Evolutionary conservation across 164 flowering plant genomes (phyloP).

Genomic region (Hamamelis virginiana): DNA sequence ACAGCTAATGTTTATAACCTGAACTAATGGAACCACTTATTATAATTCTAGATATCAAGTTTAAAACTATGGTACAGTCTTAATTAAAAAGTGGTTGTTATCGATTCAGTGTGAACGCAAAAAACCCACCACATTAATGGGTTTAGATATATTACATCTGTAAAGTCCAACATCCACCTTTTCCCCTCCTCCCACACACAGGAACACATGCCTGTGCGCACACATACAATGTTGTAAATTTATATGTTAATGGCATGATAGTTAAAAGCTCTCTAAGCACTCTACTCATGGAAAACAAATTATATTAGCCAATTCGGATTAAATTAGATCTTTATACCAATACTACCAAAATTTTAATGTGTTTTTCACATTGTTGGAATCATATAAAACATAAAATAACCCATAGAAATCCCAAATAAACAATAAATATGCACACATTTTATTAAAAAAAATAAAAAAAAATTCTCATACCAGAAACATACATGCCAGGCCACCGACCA

Average conservation of each 20-base stretch:
- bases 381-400: background rate
- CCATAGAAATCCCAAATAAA: background rate
- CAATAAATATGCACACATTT: background rate
- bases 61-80: too few relatives aligned
- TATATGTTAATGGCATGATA: background rate
- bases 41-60: too few relatives aligned
- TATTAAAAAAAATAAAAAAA: background rate
- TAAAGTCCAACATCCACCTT: background rate
- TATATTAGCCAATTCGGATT: background rate
- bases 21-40: too few relatives aligned
- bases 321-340: background rate
- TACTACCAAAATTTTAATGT: background rate
- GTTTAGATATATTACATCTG: background rate
- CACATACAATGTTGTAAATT: background rate
- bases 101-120: background rate
- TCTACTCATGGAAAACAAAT: background rate
- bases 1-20: too few relatives aligned
- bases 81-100: too few relatives aligned
- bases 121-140: background rate
- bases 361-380: background rate
- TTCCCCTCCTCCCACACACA: too few relatives aligned
- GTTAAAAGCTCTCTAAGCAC: background rate
- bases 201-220: background rate
- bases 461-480: slow-evolving; percentile 60
- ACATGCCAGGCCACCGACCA: slow-evolving; percentile 47